Evolutionary conservation across 306 rosid genomes (phyloP).

Genomic region (Datisca glomerata): DNA sequence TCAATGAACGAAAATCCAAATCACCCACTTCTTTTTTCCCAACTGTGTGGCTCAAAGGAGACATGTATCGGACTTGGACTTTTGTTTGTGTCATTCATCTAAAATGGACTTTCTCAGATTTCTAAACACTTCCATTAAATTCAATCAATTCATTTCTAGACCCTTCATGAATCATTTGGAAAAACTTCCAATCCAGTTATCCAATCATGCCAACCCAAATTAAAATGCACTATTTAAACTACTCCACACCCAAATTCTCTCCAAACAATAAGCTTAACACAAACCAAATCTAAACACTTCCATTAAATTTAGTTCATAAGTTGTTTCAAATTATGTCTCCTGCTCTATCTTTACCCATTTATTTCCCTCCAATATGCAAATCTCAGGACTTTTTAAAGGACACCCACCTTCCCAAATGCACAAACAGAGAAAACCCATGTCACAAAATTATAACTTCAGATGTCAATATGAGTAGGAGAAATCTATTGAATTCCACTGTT

Average conservation of each 20-base stretch:
- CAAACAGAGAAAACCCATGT: constrained; percentile 22
- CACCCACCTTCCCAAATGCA: constrained; percentile 16
- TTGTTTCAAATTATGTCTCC: constrained; percentile 25
- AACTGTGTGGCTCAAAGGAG: constrained; percentile 13
- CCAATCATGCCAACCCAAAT: too few relatives aligned
- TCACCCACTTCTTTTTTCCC: constrained; percentile 4
- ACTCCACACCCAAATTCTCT: too few relatives aligned
- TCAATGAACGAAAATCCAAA: neutral
- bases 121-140: neutral
- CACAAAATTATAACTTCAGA: constrained; percentile 14
- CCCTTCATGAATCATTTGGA: constrained; percentile 15
- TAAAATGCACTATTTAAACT: too few relatives aligned
- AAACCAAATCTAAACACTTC: too few relatives aligned
- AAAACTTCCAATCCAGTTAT: neutral
- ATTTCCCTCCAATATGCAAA: constrained; percentile 34
- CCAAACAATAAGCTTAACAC: too few relatives aligned
- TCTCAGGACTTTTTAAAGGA: constrained; percentile 31
- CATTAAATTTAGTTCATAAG: neutral
- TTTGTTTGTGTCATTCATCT: too few relatives aligned
- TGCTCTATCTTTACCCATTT: constrained; percentile 28
- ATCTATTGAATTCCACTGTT: constrained; percentile 22
- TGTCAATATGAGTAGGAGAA: constrained; percentile 28
- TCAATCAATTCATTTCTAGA: constrained; percentile 11
- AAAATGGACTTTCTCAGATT: neutral
- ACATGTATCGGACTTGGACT: neutral